Percentiles rank a stretch among this genome's conserved stretches.
These are phyloP conservation scores for Alloascoidea africana DNA, from an alignment of 805 yeast species.

Conservation along the genomic window DNA sequence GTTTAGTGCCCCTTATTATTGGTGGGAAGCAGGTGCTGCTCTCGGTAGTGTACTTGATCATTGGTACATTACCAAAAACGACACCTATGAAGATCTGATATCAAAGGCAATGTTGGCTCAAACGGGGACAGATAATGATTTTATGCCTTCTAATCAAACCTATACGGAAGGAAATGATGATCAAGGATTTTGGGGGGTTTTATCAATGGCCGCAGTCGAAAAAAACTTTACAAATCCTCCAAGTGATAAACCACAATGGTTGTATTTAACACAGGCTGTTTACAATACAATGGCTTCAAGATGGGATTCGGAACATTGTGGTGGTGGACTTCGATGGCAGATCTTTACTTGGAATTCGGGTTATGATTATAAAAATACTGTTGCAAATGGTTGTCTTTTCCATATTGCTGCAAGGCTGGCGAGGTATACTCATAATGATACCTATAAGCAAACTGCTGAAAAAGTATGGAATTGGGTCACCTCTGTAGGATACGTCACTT, in stretches of 20 bases:
- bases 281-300: slow-evolving; percentile 40
- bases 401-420: slow-evolving; percentile 51
- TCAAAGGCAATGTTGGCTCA: slow-evolving; percentile 17
- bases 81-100: slow-evolving; percentile 23
- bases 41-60: slow-evolving; percentile 9
- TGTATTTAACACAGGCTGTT: slow-evolving; percentile 39
- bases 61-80: slow-evolving; percentile 31
- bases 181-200: slow-evolving; percentile 57
- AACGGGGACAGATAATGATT: slow-evolving; percentile 31
- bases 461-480: slow-evolving; percentile 31
- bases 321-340: slow-evolving; percentile 63
- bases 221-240: slow-evolving; percentile 35
- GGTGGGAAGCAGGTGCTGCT: slow-evolving; percentile 75
- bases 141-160: slow-evolving; percentile 46
- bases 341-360: slow-evolving; percentile 46
- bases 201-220: slow-evolving; percentile 48
- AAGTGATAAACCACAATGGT: slow-evolving; percentile 32
- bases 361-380: slow-evolving; percentile 46
- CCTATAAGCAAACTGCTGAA: slow-evolving; percentile 36
- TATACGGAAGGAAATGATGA: slow-evolving; percentile 64
- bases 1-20: slow-evolving; percentile 81
- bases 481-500: slow-evolving; percentile 14
- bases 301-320: slow-evolving; percentile 41
- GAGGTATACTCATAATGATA: slow-evolving; percentile 34
- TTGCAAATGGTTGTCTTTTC: slow-evolving; percentile 51